These are phyloP conservation scores for Malassezia vespertilionis DNA, from an alignment of 1,284 basidiomycete genomes.

Conservation along the genomic window DNA sequence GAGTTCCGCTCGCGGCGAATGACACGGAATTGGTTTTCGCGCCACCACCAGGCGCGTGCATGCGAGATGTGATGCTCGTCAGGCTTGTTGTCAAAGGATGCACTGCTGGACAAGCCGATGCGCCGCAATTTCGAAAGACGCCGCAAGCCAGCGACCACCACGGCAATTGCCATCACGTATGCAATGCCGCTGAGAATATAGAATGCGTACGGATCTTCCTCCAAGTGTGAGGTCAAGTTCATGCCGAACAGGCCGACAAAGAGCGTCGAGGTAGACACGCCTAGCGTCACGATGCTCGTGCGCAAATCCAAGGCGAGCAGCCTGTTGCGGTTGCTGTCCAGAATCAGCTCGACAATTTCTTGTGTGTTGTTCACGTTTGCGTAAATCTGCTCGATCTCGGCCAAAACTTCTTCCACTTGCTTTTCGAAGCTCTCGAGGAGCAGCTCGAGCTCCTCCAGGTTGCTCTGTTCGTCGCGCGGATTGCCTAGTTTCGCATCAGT, in stretches of 20 bases:
- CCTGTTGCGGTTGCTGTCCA: constrained; percentile 90
- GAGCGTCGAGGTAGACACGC: constrained; percentile 81
- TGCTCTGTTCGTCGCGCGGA: constrained; percentile 16
- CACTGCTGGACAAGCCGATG: constrained; percentile 20
- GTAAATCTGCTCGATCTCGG: constrained; percentile 28
- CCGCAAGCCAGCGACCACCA: constrained; percentile 21
- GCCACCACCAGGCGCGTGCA: constrained; percentile 19
- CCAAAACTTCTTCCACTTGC: constrained; percentile 49
- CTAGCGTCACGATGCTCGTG: constrained; percentile 85
- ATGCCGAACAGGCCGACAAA: constrained; percentile 86
- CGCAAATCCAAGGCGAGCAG: constrained; percentile 80
- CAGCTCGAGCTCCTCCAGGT: constrained; percentile 68
- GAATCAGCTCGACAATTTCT: constrained; percentile 90
- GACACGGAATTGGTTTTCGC: constrained; percentile 18
- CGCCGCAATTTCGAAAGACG: constrained; percentile 22
- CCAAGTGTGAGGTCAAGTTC: constrained; percentile 53
- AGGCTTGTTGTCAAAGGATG: neutral
- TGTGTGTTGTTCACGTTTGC: constrained; percentile 73
- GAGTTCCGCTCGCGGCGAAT: constrained; percentile 5
- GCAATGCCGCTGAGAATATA: constrained; percentile 19
- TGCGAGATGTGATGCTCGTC: constrained; percentile 8
- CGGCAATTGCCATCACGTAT: constrained; percentile 20
- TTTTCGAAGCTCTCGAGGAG: constrained; percentile 86
- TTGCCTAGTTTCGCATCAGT: constrained; percentile 14
- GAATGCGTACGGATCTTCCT: constrained; percentile 33